Base-by-base conservation (phyloP, 2,329 filamentous ascomycete species). In the Microsporum ferrugineum region DNA sequence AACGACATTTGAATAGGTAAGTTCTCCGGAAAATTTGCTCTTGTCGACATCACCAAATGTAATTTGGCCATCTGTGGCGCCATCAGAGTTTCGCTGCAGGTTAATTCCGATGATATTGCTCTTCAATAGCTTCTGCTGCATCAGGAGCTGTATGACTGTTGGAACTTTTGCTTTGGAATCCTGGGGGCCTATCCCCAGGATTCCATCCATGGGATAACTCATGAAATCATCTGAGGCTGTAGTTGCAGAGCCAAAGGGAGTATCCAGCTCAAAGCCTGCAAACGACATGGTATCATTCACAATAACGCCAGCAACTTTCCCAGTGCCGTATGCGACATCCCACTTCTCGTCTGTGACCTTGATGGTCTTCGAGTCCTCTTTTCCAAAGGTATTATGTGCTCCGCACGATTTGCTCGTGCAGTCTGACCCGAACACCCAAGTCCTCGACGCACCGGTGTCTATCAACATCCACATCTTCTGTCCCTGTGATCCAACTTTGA, bases 151-250 rank as follows among this genome's bases (percentile, higher is more conserved):
- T 70, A 94, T 78, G 66, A 94, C 85, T 51, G 85, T 88, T 23
- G 87, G 82, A 3, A 81, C 69, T 62, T 77, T 70, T 2, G 71
- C 80, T 39, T 76, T 77, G 2, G 81, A 81, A 8, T 79, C 76
- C 63, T 80, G 81, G 67, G 86, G 84, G 14, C 88, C 87, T 29
- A 95, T 76, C 2, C 90, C 91, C 2, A 96, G 76, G 57, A 96
- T 95, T 29, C 91, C 91, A 71, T 96, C 91, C 73, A 95, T 91
- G 1, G 89, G 87, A 67, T 92, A 95, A 59, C 82, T 81, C 33
- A 78, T 75, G 71, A 96, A 95, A 65, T 94, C 85, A 58, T 83
- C 74, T 0, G 88, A 90, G 1, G 88, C 88, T 29, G 80, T 80
- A 38, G 81, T 82, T 27, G 88, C 89, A 62, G 91, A 74, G 3